A percentile compares a stretch with the other conserved stretches of the same genome.
Conservation (phyloP, 2,329 filamentous ascomycete species). For the Xylariaceae sp. region DNA sequence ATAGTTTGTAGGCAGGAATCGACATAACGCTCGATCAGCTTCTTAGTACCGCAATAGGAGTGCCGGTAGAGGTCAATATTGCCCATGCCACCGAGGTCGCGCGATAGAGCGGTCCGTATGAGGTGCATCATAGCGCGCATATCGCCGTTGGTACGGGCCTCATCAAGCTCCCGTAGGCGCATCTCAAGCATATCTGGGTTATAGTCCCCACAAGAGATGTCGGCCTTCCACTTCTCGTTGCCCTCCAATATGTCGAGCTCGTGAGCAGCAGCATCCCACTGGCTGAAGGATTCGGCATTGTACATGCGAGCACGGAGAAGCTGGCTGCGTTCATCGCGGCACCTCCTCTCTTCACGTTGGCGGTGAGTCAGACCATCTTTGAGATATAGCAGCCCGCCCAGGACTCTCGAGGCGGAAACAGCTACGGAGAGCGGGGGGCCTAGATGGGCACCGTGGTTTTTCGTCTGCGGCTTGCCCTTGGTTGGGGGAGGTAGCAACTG, state of each 20-base stretch:
- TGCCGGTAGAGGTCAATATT: conserved; percentile 82
- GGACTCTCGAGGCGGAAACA: conserved; percentile 45
- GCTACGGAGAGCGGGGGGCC: conserved; percentile 6
- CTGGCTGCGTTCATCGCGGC: conserved; percentile 64
- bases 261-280: conserved; percentile 78
- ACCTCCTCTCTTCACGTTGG: conserved; percentile 54
- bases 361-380: conserved; percentile 59
- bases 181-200: conserved; percentile 71
- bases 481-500: neutral
- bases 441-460: neutral
- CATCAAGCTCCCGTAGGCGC: conserved; percentile 75
- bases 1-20: conserved; percentile 79
- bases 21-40: conserved; percentile 85
- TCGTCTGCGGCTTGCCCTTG: neutral
- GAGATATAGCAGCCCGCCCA: conserved; percentile 52
- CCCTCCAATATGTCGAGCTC: conserved; percentile 81
- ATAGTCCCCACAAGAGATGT: conserved; percentile 68
- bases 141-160: conserved; percentile 74
- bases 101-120: conserved; percentile 78
- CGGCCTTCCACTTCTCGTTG: conserved; percentile 80
- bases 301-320: conserved; percentile 69
- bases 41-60: conserved; percentile 85
- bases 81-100: conserved; percentile 86
- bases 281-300: conserved; percentile 68
- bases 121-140: conserved; percentile 79